Base-by-base conservation (phyloP, 2,329 filamentous ascomycete genomes). In the Fusarium devonianum region DNA sequence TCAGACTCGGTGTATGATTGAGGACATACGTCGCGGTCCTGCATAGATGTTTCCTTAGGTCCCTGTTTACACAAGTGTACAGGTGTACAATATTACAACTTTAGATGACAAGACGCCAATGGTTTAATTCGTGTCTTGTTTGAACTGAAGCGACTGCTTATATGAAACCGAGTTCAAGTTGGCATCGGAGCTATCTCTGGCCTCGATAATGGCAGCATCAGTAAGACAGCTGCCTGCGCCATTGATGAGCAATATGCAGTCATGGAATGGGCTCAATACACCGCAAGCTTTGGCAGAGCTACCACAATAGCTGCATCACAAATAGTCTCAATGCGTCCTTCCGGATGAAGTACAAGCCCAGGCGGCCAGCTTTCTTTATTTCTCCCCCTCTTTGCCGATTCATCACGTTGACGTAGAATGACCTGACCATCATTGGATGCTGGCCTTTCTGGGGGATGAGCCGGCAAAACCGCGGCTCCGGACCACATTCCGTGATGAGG, bases 31-130 rank as follows among this genome's bases (percentile, higher is more conserved):
- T 68, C 68, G 69, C 67, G 71, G 70, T 70, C 71, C 73, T 73
- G 72, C 75, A 78, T 78, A 79, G 76, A 79, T 68, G 71, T 75
- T 76, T 74, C 71, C 69, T 75, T 73, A 69, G 66, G 69, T 73
- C 69, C 67, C 73, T 71, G 68, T 74, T 70, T 69, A 68, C 69
- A 68, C 66, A 64, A 70, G 71, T 79, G 74, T 77, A 78, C 75
- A 77, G 75, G 73, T 80, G 78, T 80, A 80, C 74, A 78, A 77
- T 79, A 79, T 67, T 56, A 73, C 70, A 67, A 70, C 75, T 73
- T 71, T 79, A 78, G 76, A 80, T 69, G 73, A 66, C 64, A 63
- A 59, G 50, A 45, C 58, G 57, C 53, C 52, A 63, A 60, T 56
- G 54, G 50, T 48, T 50, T 51, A 38, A 43, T 44, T 38, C 60